Evolutionary conservation across 176 grass and related monocot genomes (phyloP), one percentile per base, ranked within the genome.

Genomic region (Puya raimondii): DNA sequence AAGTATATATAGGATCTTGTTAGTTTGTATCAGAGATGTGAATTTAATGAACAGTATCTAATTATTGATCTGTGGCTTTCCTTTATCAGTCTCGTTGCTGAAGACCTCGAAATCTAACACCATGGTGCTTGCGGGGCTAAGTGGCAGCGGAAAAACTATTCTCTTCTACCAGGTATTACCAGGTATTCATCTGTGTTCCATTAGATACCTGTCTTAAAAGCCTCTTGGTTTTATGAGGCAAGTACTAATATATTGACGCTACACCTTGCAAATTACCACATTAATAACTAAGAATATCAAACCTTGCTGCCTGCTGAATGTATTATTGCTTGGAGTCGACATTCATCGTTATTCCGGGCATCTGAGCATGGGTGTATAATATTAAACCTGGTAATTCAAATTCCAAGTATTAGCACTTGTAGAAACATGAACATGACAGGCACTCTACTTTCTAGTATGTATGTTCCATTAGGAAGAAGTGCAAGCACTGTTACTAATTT

Each of bases 121-220:
- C 18, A 82, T 93, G 17, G 69, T 88, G 69, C 78, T 99, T 74
- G 88, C 87, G 29, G 89, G 94, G 69, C 83, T 99, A 51, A 90
- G 59, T 77, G 89, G 89, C 57, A 80, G 94, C 71, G 94, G 94
- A n/a, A 99, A 99, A 86, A 93, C 94, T 59, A 66, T 87, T 63
- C 84, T 99, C 29, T 99, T 93, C 76, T 93, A 90, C 65, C 94
- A 99, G 84, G 94, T 93, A 86, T 64, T 93, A 88, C 65, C 94
- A 99, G 84, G 94, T 93, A 86, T 64, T 57, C 77, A 2, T 22
- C 16, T 63, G 48, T 33, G 66, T 71, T 20, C 16, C 21, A 16
- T 10, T 2, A 18, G 21, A 20, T 61, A 61, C 21, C 56, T 61
- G 56, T 61, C 17, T 18, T 5, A 61, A 21, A 61, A 42, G 33